Base-by-base conservation (phyloP, 805 yeast genomes). In the Starmerella sirachaensis region DNA sequence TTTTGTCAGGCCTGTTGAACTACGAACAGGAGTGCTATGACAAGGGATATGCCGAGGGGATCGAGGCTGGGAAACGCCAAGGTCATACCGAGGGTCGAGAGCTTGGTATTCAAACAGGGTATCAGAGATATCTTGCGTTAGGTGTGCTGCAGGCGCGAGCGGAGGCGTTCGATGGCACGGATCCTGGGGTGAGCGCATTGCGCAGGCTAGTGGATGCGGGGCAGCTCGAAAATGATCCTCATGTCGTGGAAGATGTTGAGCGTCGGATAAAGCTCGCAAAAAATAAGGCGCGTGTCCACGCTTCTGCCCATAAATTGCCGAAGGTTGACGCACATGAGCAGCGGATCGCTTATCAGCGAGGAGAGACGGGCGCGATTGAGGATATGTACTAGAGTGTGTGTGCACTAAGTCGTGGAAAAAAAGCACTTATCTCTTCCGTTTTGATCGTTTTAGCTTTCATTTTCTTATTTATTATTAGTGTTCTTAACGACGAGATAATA, bases 11-110 rank as follows among this genome's bases (percentile, higher is more conserved):
- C 8, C 40, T 48, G 8, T 38, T 51, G 17, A 35, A 46, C 35
- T 47, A 38, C 34, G 55, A 51, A 38, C 24, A 36, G 19, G 43
- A 49, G 20, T 48, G 55, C 56, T 85, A 82, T 53, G 56, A 68
- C 5, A 73, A 72, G 42, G 95, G 96, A 1, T 79, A 59, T 53
- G 50, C 59, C 33, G 91, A 82, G 44, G 97, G 94, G 1, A 68
- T 68, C 27, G 57, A 61, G 4, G 78, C 70, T 35, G 79, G 84
- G 0, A 60, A 73, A 1, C 57, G 55, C 33, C 69, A 74, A 29
- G 85, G 84, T 33, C 65, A 59, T 35, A 46, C 64, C 2, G 95
- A 85, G 54, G 96, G 95, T 1, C 78, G 77, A 52, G 84, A 82
- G 52, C 76, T 74, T 47, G 97, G 97, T 0, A 66, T 67, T 38